A percentile compares a stretch with the other conserved stretches of the same genome.
phyloP scores from a whole-genome alignment of 106 monocot genomes.

The Dendrobium officinale region DNA sequence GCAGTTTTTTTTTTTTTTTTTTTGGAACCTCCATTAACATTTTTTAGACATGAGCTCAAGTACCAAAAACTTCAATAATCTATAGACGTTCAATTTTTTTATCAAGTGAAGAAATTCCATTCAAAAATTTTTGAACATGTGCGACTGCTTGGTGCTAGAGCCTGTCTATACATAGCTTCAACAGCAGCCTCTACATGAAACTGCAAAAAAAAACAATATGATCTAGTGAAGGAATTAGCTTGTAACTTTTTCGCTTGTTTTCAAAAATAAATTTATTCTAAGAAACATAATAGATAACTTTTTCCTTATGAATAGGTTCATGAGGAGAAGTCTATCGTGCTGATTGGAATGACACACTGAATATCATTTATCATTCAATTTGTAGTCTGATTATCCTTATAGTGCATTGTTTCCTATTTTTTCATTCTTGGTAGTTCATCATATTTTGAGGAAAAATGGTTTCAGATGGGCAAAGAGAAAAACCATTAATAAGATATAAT shows the following conservation, averaged over 20 bases:
- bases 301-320: slow-evolving; percentile 53
- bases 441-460: not conserved
- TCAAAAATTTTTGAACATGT: not conserved
- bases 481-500: not conserved
- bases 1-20: not conserved
- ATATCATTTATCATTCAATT: slow-evolving; percentile 16
- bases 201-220: not conserved
- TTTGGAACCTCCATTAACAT: not conserved
- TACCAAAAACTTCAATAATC: not conserved
- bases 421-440: not conserved
- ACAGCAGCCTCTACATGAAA: not conserved
- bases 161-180: not conserved
- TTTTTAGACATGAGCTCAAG: not conserved
- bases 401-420: not conserved
- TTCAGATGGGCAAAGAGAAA: not conserved
- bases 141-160: not conserved
- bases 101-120: no score
- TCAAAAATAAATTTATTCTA: not conserved
- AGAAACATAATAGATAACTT: not conserved
- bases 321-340: slow-evolving; percentile 97
- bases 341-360: slow-evolving; percentile 96
- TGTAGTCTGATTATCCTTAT: not conserved
- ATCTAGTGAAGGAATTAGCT: not conserved
- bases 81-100: no score
- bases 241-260: not conserved